These are phyloP conservation scores for Alternaria metachromatica DNA, from an alignment of 2,329 filamentous ascomycete genomes.

Conservation along the genomic window DNA sequence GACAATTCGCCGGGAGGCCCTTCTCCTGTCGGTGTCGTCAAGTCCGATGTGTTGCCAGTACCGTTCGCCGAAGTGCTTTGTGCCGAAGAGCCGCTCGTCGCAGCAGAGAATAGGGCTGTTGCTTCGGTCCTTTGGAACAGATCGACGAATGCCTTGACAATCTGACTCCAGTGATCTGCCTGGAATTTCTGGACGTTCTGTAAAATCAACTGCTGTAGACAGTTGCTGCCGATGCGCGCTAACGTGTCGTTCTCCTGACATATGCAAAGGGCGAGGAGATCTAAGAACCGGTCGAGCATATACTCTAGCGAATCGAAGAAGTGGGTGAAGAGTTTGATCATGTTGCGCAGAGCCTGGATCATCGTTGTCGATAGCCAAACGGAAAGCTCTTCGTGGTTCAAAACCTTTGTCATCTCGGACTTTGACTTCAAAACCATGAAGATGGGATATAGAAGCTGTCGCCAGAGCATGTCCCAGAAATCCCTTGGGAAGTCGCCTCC, in stretches of 20 bases:
- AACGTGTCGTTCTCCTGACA: slow-evolving; percentile 99
- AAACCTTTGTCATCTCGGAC: slow-evolving; percentile 93
- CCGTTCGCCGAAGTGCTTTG: slow-evolving; percentile 59
- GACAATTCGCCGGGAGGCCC: slow-evolving; percentile 43
- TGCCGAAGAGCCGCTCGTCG: slow-evolving; percentile 56
- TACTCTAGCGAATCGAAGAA: slow-evolving; percentile 96
- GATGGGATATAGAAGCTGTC: slow-evolving; percentile 95
- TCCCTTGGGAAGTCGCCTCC: slow-evolving; percentile 89
- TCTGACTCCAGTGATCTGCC: slow-evolving; percentile 87
- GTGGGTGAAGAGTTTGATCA: slow-evolving; percentile 98
- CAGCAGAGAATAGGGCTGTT: slow-evolving; percentile 92
- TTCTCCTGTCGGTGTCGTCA: slow-evolving; percentile 52
- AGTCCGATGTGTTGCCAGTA: slow-evolving; percentile 41
- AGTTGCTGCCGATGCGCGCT: slow-evolving; percentile 96
- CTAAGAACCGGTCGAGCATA: slow-evolving; percentile 97
- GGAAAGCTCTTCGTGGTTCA: slow-evolving; percentile 94
- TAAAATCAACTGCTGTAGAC: slow-evolving; percentile 91
- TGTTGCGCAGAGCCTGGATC: slow-evolving; percentile 97
- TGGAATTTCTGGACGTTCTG: slow-evolving; percentile 96
- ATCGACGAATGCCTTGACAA: slow-evolving; percentile 94
- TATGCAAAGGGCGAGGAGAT: slow-evolving; percentile 92
- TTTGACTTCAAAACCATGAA: slow-evolving; percentile 98
- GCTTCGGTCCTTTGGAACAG: slow-evolving; percentile 94
- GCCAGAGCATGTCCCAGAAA: slow-evolving; percentile 99
- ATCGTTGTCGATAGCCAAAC: slow-evolving; percentile 99